Percentiles rank a stretch among this genome's conserved stretches.
Conservation (phyloP, 163 green algal genomes). For the Prototheca cutis region DNA sequence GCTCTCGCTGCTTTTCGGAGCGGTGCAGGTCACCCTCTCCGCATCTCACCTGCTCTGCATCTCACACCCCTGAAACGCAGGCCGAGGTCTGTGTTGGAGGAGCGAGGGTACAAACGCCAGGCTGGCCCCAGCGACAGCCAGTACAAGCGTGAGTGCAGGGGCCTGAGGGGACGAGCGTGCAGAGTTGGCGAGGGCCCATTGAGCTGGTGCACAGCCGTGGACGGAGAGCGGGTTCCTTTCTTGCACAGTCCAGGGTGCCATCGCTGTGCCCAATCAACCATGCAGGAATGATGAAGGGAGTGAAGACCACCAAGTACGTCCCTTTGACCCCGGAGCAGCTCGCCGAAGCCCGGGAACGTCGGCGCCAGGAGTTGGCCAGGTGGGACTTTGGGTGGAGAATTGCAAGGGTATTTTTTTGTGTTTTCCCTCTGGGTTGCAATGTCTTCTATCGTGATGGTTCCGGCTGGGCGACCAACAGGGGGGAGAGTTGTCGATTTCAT, state of each 20-base stretch:
- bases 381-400: not conserved
- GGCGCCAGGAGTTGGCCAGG: slow-evolving; percentile 20
- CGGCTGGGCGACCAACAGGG: no score
- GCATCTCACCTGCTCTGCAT: not conserved
- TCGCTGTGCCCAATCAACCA: not conserved
- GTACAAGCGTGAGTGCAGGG: slow-evolving; percentile 19
- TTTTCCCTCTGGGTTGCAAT: not conserved
- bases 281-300: slow-evolving; percentile 33
- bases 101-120: slow-evolving; percentile 18
- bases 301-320: slow-evolving; percentile 34
- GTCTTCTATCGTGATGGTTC: slow-evolving; percentile 1
- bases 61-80: slow-evolving; percentile 1
- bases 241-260: no score
- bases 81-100: slow-evolving; percentile 3
- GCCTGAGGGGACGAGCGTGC: no score
- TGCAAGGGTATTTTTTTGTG: not conserved
- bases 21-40: not conserved
- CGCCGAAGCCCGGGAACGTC: slow-evolving; percentile 27
- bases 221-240: no score
- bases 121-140: slow-evolving; percentile 6
- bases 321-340: slow-evolving; percentile 42
- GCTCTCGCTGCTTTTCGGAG: not conserved
- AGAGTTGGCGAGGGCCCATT: no score
- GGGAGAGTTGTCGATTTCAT: no score
- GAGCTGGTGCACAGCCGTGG: no score